A percentile compares a stretch with the other conserved stretches of the same genome.
Evolutionary conservation across 2,329 filamentous ascomycete species (phyloP).

Genomic region (Coleophoma crateriformis): DNA sequence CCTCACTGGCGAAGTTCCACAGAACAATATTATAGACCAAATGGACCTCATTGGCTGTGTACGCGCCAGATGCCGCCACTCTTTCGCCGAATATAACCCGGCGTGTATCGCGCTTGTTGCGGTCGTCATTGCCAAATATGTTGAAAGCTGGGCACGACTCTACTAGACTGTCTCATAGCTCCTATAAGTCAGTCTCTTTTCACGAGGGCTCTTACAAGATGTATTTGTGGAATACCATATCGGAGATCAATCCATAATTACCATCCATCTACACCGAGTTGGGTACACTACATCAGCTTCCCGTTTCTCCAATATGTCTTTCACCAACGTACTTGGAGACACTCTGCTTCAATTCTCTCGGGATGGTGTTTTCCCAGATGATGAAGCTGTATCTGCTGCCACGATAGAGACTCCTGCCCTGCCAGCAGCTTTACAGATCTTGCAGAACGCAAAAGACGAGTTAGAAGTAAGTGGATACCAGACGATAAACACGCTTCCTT

Average conservation of each 20-base stretch:
- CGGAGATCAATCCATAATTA: no score
- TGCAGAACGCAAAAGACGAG: slow-evolving; percentile 35
- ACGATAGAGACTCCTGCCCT: slow-evolving; percentile 25
- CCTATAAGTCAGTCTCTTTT: no score
- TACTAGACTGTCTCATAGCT: not conserved
- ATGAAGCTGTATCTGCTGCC: slow-evolving; percentile 31
- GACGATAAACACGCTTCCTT: not conserved
- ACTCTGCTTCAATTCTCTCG: slow-evolving; percentile 60
- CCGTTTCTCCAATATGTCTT: slow-evolving; percentile 16
- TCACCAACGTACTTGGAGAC: slow-evolving; percentile 37
- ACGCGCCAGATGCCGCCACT: not conserved
- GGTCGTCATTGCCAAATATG: not conserved
- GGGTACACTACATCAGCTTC: no score
- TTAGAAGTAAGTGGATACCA: slow-evolving; percentile 34
- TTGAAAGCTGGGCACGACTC: not conserved
- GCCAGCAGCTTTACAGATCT: slow-evolving; percentile 33
- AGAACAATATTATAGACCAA: not conserved
- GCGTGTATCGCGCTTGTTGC: not conserved
- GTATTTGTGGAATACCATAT: no score
- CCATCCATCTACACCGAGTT: no score
- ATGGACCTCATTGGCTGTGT: not conserved
- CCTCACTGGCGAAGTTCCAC: no score
- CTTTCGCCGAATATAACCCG: no score
- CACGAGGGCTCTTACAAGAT: no score
- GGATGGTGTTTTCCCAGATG: slow-evolving; percentile 40